Evolutionary conservation across 768 basidiomycete species (phyloP), one percentile per base, ranked within the genome.

Genomic region (Xerocomus spinulosus): DNA sequence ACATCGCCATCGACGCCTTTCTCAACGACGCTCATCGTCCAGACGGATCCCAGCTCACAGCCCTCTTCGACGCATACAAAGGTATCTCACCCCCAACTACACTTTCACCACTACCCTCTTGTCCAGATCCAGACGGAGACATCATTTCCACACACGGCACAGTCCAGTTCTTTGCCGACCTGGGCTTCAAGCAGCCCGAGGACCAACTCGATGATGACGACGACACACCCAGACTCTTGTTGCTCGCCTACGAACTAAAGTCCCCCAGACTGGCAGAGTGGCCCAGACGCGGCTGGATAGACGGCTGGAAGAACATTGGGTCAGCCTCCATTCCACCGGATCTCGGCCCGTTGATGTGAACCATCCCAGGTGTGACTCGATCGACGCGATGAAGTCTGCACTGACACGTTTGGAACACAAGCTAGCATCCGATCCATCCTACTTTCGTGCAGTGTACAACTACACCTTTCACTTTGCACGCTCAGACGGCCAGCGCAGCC

Each of bases 401-500:
- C 68, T 92, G n/a, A 55, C 68, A 3, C 71, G 69, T 41, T 67
- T 93, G 45, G 74, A 81, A 43, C 61, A 71, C 28, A 79, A 77
- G 58, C 79, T 93, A 26, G 76, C 70, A n/a, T 70, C 73, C 2
- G 83, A 92, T 55, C 70, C 79, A 0, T 69, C 63, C 0, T 89
- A 89, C 68, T 94, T 92, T 68, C 74, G 73, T 48, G 76, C 78
- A 44, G 87, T 95, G 5, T 95, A 93, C 68, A 76, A 74, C 47
- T 80, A 80, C 60, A 85, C 88, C 0, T 95, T 94, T 57, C 80
- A 83, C 43, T 91, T 93, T 68, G 85, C 84, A 24, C 79, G 82
- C 36, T 59, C 72, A 33, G 80, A 84, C 44, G 89, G 89, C 1
- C 88, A 91, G 62, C 78, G 92, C 51, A 90, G 86, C 67, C 72